Percentiles rank a stretch among this genome's conserved stretches.
Conservation (phyloP, 148 eudicot species). For the Pouteria glomerata region DNA sequence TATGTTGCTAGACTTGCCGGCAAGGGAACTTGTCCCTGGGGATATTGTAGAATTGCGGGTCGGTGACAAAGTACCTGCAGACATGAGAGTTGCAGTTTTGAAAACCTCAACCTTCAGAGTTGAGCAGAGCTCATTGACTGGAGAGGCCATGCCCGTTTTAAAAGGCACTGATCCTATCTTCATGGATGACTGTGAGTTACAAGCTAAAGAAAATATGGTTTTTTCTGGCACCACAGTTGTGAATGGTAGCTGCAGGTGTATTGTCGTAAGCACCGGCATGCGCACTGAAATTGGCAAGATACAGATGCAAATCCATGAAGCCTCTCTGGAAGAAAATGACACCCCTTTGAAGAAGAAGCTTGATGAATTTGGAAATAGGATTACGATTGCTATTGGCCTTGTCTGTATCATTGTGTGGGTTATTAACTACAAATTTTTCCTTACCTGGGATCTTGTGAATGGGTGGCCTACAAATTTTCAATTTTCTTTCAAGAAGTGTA, state of each 20-base stretch:
- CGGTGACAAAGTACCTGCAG: slow-evolving; percentile 84
- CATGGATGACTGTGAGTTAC: slow-evolving; percentile 68
- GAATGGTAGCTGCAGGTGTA: slow-evolving; percentile 61
- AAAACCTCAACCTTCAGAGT: slow-evolving; percentile 72
- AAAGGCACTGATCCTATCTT: slow-evolving; percentile 40
- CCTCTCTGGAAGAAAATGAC: slow-evolving; percentile 60
- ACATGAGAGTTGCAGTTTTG: slow-evolving; percentile 57
- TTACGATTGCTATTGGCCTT: slow-evolving; percentile 60
- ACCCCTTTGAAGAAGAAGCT: slow-evolving; percentile 81
- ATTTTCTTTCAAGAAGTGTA: slow-evolving; percentile 81
- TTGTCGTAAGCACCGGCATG: slow-evolving; percentile 67
- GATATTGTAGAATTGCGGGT: slow-evolving; percentile 77
- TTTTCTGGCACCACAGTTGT: slow-evolving; percentile 82
- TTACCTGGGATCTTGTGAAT: slow-evolving; percentile 62
- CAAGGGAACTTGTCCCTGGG: slow-evolving; percentile 79
- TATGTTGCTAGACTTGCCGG: slow-evolving; percentile 60
- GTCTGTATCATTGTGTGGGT: slow-evolving; percentile 68
- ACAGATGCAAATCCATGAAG: slow-evolving; percentile 74
- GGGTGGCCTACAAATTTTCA: slow-evolving; percentile 69
- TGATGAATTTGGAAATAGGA: slow-evolving; percentile 68
- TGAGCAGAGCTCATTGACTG: slow-evolving; percentile 81
- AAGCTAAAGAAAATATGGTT: slow-evolving; percentile 76
- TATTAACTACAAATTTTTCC: slow-evolving; percentile 69
- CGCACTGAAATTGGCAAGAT: slow-evolving; percentile 67
- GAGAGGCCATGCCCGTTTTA: slow-evolving; percentile 78